Conservation (phyloP, 2,329 filamentous ascomycete genomes). For the Chaetomium globosum region DNA sequence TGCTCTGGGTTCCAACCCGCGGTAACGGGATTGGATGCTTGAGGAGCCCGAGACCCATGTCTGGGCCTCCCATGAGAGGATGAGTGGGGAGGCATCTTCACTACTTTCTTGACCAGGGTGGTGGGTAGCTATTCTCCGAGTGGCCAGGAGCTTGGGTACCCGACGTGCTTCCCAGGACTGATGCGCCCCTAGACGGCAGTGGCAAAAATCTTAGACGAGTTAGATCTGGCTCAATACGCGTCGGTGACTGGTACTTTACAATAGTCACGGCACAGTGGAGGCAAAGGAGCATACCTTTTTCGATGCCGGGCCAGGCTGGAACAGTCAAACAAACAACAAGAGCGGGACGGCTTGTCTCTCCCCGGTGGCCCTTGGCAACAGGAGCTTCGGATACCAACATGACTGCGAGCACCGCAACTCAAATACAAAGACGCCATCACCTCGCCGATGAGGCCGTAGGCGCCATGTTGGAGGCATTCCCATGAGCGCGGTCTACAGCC, state of each 20-base stretch:
- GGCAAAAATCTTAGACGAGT: not conserved
- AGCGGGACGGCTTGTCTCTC: not conserved
- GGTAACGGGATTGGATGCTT: not conserved
- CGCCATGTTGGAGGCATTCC: slow-evolving; percentile 15
- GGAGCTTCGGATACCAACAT: not conserved
- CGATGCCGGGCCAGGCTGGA: not conserved
- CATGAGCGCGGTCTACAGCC: not conserved
- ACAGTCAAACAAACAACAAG: not conserved
- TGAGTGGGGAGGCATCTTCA: slow-evolving; percentile 16
- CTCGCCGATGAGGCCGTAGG: not conserved
- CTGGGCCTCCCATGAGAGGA: slow-evolving; percentile 1
- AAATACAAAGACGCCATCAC: slow-evolving; percentile 13
- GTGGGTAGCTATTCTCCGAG: not conserved
- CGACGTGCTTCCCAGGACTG: not conserved
- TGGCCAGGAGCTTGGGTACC: not conserved
- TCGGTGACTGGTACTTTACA: not conserved
- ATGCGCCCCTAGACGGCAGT: not conserved
- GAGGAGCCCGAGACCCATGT: slow-evolving; percentile 9
- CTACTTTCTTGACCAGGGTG: not conserved
- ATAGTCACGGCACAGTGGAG: not conserved
- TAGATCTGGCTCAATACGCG: not conserved
- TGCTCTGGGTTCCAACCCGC: slow-evolving; percentile 16
- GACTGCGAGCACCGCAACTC: not conserved
- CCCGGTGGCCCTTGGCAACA: not conserved
- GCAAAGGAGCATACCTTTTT: not conserved